A percentile compares a stretch with the other conserved stretches of the same genome.
Conservation (phyloP, 345 rosid species). For the Eucalyptus virginea region DNA sequence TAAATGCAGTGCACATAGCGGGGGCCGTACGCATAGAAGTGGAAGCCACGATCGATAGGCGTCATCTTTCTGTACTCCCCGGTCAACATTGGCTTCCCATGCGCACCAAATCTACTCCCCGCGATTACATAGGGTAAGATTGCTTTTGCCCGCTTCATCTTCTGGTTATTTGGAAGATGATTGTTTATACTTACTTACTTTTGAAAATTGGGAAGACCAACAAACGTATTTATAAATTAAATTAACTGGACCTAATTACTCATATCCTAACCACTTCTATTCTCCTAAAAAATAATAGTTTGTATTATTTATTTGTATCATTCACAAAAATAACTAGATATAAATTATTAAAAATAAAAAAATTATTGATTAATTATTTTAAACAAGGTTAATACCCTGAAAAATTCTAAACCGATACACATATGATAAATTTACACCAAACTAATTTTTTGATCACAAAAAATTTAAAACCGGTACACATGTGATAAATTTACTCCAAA, state of each 20-base stretch:
- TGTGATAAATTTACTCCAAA: no score
- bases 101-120: neutral
- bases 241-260: neutral
- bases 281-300: no score
- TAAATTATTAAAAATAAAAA: neutral
- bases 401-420: accelerated
- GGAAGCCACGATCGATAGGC: neutral
- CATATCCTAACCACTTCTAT: neutral
- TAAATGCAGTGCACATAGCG: neutral
- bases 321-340: neutral
- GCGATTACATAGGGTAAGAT: neutral
- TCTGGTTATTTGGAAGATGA: neutral
- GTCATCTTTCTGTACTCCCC: neutral
- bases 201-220: neutral
- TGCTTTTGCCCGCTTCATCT: neutral
- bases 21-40: neutral
- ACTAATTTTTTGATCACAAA: no score
- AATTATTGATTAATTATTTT: no score
- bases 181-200: neutral
- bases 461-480: accelerated
- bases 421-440: no score
- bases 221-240: neutral
- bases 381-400: accelerated
- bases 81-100: neutral
- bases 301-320: no score